Evolutionary conservation across 441 rosid genomes (phyloP), one percentile per base, ranked within the genome.

Genomic region (Bruguiera hainesii): DNA sequence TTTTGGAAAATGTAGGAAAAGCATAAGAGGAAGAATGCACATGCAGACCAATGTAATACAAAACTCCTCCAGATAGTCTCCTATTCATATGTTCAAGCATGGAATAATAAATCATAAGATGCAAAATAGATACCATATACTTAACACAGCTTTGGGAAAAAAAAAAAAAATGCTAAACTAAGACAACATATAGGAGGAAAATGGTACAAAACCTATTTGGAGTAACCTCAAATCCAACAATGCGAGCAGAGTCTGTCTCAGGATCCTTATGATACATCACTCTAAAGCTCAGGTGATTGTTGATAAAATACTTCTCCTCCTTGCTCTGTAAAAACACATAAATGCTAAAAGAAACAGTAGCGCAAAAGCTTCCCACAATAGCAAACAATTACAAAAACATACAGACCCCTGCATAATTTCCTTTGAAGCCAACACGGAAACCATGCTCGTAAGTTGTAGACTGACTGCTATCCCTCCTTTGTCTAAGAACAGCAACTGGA

Each of bases 191-290:
- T 39, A 60, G 51, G 68, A 61, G 30, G 56, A 46, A 42, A 56
- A 66, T 58, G 64, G 61, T 6, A 16, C 48, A 70, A 65, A 39
- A 93, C 98, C 98, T 93, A 84, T 81, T 87, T 20, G 97, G 93
- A 61, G 87, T 80, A 78, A 93, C 98, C 81, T 93, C 97, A 82
- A 93, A 93, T 29, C 96, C 97, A 64, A 93, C 98, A 80, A 93
- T 93, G 67, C 98, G 77, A 60, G 96, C 92, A 78, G 96, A 77
- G 37, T 87, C 96, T 50, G 89, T 76, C 72, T 82, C 94, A 71
- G 64, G 76, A 69, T 90, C 98, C 84, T 76, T 84, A 82, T 93
- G 98, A 74, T 79, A 89, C 97, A 83, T 93, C 70, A 93, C 97
- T 74, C 91, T 85, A 73, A 90, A 93, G 82, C 97, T 90, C 82